Conservation (phyloP, 345 rosid species). For the Arabidopsis suecica region DNA sequence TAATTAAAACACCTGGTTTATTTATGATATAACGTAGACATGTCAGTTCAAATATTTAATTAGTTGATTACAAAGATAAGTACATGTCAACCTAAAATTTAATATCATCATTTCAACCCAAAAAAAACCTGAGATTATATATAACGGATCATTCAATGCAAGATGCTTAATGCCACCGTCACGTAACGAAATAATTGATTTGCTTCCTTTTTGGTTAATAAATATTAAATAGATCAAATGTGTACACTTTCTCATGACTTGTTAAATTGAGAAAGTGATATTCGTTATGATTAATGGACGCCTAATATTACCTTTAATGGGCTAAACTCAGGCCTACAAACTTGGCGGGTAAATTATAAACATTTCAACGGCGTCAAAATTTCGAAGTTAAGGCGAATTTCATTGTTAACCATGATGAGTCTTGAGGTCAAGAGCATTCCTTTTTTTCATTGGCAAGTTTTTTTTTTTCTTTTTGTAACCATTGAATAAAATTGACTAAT, state of each 20-base stretch:
- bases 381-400: background rate
- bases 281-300: background rate
- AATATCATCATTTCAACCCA: constrained; percentile 5
- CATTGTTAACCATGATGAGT: background rate
- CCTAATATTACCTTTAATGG: background rate
- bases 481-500: constrained; percentile 24
- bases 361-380: background rate
- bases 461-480: constrained; percentile 2
- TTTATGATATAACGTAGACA: constrained; percentile 21
- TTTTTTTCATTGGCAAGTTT: background rate
- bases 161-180: constrained; percentile 17
- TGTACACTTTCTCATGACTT: background rate
- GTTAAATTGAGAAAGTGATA: background rate
- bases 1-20: background rate
- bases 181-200: constrained; percentile 20
- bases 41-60: constrained; percentile 7
- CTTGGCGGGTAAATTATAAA: constrained; percentile 23
- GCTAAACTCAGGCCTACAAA: background rate
- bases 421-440: background rate
- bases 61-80: background rate
- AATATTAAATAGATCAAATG: background rate
- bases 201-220: background rate
- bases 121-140: constrained; percentile 11
- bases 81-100: constrained; percentile 23
- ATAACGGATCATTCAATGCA: constrained; percentile 20